A percentile compares a stretch with the other conserved stretches of the same genome.
Evolutionary conservation across 768 basidiomycete genomes (phyloP).

Genomic region (Lactarius pseudohatsudake): DNA sequence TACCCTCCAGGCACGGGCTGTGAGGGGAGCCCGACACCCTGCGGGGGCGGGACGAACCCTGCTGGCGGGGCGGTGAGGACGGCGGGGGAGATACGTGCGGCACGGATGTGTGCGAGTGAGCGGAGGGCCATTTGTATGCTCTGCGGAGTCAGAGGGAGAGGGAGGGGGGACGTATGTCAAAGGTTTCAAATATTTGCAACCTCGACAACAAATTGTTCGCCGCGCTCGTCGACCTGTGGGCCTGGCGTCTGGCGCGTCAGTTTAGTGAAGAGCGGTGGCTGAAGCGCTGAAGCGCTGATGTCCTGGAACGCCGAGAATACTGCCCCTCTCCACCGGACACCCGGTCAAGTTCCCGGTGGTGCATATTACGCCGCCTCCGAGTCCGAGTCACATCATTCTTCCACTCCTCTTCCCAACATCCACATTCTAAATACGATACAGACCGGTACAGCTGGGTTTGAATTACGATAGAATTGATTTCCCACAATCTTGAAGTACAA

Average conservation of each 20-base stretch:
- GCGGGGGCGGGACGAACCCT: slow-evolving; percentile 72
- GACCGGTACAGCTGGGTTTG: too few relatives aligned
- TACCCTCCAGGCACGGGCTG: neutral
- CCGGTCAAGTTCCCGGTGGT: too few relatives aligned
- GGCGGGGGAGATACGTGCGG: slow-evolving; percentile 82
- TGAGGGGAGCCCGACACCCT: slow-evolving; percentile 70
- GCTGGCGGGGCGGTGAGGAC: slow-evolving; percentile 78
- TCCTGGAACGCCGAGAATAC: too few relatives aligned
- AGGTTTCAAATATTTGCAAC: slow-evolving; percentile 83
- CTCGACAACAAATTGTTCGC: slow-evolving; percentile 81
- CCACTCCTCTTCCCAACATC: too few relatives aligned
- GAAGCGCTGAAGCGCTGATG: too few relatives aligned
- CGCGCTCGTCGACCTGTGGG: slow-evolving; percentile 80
- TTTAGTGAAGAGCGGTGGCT: too few relatives aligned
- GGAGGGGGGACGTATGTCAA: slow-evolving; percentile 52
- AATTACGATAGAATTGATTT: too few relatives aligned
- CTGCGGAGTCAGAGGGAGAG: slow-evolving; percentile 40
- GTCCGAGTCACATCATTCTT: too few relatives aligned
- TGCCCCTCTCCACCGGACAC: too few relatives aligned
- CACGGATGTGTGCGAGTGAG: slow-evolving; percentile 76
- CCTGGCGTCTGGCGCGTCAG: slow-evolving; percentile 63
- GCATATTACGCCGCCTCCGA: too few relatives aligned
- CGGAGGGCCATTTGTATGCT: slow-evolving; percentile 72
- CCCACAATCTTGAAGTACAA: too few relatives aligned
- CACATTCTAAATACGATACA: too few relatives aligned